These are phyloP conservation scores for Porodaedalea pini DNA, from an alignment of 1,284 basidiomycete genomes.

Conservation along the genomic window DNA sequence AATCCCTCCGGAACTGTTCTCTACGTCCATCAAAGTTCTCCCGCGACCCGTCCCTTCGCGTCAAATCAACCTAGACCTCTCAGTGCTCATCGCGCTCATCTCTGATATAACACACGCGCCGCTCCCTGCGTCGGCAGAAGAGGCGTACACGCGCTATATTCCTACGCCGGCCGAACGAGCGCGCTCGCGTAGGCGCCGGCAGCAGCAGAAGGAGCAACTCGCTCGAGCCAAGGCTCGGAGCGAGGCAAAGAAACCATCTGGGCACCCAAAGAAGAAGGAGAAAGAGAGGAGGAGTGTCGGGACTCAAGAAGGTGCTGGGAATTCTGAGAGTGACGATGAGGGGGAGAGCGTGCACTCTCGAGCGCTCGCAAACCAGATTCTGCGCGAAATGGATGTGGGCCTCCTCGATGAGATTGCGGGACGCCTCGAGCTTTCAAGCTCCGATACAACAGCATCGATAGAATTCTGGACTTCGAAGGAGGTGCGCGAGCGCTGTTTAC, in stretches of 20 bases:
- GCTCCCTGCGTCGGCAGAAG: conserved; percentile 53
- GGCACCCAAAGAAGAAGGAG: conserved; percentile 3
- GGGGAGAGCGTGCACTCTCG: conserved; percentile 51
- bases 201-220: conserved; percentile 17
- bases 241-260: conserved; percentile 1
- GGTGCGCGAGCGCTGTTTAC: conserved; percentile 62
- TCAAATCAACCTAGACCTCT: conserved; percentile 75
- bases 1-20: conserved; percentile 21
- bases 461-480: conserved; percentile 79
- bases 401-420: conserved; percentile 62
- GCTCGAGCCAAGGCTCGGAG: conserved; percentile 1
- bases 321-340: conserved; percentile 31
- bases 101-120: conserved; percentile 78
- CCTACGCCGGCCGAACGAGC: conserved; percentile 52
- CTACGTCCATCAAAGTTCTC: conserved; percentile 22
- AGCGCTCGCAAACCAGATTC: conserved; percentile 58
- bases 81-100: conserved; percentile 75
- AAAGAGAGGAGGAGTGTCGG: neutral
- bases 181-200: conserved; percentile 48
- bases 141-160: conserved; percentile 61
- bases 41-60: conserved; percentile 42
- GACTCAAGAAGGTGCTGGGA: conserved; percentile 16
- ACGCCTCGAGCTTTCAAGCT: conserved; percentile 31
- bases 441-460: neutral
- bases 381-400: conserved; percentile 69